Percentiles rank a stretch among this genome's conserved stretches.
Evolutionary conservation across 768 basidiomycete species (phyloP).

Genomic region (Boletus barrowsii): DNA sequence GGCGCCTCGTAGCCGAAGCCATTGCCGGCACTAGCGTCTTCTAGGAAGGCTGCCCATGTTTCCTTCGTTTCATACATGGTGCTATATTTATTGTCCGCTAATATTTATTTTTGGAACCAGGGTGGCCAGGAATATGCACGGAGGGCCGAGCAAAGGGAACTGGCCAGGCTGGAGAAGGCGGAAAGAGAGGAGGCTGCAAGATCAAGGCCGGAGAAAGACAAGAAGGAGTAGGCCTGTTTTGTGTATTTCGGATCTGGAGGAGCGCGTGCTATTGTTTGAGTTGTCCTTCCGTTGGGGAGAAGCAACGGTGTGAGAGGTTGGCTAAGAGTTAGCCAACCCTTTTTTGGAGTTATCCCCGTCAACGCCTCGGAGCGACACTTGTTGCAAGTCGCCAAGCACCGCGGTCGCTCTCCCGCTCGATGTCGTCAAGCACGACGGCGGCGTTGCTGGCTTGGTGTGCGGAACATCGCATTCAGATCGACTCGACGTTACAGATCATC

Average conservation of each 20-base stretch:
- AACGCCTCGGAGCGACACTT: conserved; percentile 19
- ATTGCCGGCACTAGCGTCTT: neutral
- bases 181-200: conserved; percentile 24
- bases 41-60: neutral
- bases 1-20: conserved; percentile 14
- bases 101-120: conserved; percentile 37
- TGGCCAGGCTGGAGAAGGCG: conserved; percentile 39
- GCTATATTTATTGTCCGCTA: conserved; percentile 4
- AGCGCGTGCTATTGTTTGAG: conserved; percentile 1
- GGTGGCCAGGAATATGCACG: conserved; percentile 84
- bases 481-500: conserved; percentile 40
- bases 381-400: neutral
- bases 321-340: conserved; percentile 20
- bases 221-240: conserved; percentile 23
- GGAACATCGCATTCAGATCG: conserved; percentile 44
- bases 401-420: conserved; percentile 5
- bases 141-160: conserved; percentile 50
- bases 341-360: conserved; percentile 21
- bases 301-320: conserved; percentile 1
- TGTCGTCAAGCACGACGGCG: conserved; percentile 17
- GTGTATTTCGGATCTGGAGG: conserved; percentile 5
- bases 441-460: conserved; percentile 48
- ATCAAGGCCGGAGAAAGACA: conserved; percentile 26
- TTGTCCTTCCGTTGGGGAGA: neutral
- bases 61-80: conserved; percentile 11